Evolutionary conservation across 2,329 filamentous ascomycete genomes (phyloP).

Genomic region (Diaporthe sp.): DNA sequence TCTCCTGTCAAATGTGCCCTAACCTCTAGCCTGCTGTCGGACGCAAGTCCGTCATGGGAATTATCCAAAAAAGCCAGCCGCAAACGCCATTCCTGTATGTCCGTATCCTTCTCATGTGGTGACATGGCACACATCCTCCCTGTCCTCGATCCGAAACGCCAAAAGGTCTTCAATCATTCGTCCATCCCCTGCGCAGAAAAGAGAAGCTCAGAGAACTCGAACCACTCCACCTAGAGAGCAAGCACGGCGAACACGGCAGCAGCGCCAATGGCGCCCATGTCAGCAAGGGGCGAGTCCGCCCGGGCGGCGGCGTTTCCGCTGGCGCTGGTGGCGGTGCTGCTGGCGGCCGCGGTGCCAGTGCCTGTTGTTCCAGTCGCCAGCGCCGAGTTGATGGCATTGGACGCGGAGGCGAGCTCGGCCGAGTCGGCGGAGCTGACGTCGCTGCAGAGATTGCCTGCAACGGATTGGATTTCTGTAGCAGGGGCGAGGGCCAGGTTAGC

Average conservation of each 20-base stretch:
- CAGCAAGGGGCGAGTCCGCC: slow-evolving; percentile 26
- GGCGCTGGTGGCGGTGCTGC: background rate
- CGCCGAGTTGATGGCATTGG: slow-evolving; percentile 34
- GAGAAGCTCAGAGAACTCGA: background rate
- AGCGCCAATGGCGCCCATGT: slow-evolving; percentile 38
- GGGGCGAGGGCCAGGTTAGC: background rate
- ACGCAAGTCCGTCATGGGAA: background rate
- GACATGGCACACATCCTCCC: too few relatives aligned
- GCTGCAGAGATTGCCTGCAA: slow-evolving; percentile 35
- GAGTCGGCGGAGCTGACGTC: slow-evolving; percentile 31
- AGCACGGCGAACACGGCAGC: slow-evolving; percentile 37
- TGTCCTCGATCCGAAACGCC: background rate
- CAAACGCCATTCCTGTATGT: slow-evolving; percentile 11
- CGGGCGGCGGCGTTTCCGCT: slow-evolving; percentile 32
- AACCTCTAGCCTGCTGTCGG: background rate
- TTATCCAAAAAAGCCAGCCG: background rate
- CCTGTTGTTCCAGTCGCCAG: slow-evolving; percentile 31
- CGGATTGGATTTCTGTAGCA: slow-evolving; percentile 25
- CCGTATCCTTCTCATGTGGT: background rate
- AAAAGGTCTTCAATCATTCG: background rate
- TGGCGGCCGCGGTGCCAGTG: background rate
- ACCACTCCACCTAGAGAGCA: slow-evolving; percentile 26
- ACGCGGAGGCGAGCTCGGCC: slow-evolving; percentile 38
- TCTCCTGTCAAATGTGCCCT: background rate
- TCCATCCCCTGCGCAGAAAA: background rate